Conservation (phyloP, 1,284 basidiomycete genomes). For the Moesziomyces parantarcticus region DNA sequence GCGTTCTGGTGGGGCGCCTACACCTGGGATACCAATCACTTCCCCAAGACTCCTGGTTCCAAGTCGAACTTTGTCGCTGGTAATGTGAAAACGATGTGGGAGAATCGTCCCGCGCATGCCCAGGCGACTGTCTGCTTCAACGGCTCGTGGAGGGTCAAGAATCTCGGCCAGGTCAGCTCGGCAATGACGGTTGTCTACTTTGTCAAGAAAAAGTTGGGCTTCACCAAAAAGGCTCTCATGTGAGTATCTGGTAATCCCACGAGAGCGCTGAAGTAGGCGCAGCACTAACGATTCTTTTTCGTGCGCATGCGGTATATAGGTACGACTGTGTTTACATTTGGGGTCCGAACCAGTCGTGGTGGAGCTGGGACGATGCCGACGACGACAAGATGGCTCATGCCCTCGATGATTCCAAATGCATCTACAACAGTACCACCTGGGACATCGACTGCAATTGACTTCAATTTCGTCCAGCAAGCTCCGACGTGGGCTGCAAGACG, state of each 20-base stretch:
- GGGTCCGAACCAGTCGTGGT: no score
- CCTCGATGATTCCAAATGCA: no score
- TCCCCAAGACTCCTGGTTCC: conserved; percentile 1
- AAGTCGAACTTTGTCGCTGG: conserved; percentile 5
- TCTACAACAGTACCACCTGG: conserved; percentile 1
- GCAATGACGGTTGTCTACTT: conserved; percentile 11
- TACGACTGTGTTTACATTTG: no score
- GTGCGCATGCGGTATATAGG: no score
- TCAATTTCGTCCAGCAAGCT: background rate
- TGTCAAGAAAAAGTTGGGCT: background rate
- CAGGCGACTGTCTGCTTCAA: conserved; percentile 15
- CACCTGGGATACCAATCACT: background rate
- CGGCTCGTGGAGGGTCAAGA: conserved; percentile 10
- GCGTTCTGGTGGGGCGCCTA: conserved; percentile 8
- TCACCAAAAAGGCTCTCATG: conserved; percentile 1
- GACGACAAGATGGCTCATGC: no score
- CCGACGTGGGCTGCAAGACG: no score
- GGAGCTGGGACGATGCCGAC: no score
- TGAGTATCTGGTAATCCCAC: conserved; percentile 3
- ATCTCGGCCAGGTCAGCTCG: conserved; percentile 8
- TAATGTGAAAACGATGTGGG: conserved; percentile 8
- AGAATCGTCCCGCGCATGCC: conserved; percentile 8
- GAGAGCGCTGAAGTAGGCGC: no score
- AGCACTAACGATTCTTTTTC: no score
- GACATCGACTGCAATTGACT: conserved; percentile 13